These are phyloP conservation scores for Starmera amethionina DNA, from an alignment of 805 yeast genomes.

Conservation along the genomic window DNA sequence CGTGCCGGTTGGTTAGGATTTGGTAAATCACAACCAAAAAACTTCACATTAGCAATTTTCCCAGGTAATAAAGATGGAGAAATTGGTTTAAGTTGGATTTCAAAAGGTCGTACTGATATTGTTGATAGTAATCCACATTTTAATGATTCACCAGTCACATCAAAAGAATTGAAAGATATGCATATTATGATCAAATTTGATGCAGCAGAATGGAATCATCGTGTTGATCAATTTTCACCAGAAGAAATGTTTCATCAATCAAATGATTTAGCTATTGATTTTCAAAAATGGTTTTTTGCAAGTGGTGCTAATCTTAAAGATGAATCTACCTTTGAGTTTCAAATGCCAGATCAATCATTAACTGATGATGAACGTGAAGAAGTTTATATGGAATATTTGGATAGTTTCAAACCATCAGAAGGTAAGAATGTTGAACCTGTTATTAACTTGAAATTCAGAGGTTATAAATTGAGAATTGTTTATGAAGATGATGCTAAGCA, in stretches of 20 bases:
- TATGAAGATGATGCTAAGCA: too few species aligned
- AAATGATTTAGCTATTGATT: too few species aligned
- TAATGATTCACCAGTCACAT: background rate
- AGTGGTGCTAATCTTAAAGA: too few species aligned
- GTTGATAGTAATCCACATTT: background rate
- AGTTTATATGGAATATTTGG: too few species aligned
- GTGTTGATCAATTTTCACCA: slow-evolving; percentile 1
- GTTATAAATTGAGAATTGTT: too few species aligned
- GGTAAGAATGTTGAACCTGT: too few species aligned
- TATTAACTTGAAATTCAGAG: too few species aligned
- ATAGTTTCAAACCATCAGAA: too few species aligned
- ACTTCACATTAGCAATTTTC: slow-evolving; percentile 1
- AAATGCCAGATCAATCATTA: too few species aligned
- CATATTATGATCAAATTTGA: background rate
- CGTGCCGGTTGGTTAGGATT: background rate
- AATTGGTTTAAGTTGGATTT: slow-evolving; percentile 1
- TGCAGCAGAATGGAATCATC: background rate
- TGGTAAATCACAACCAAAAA: background rate
- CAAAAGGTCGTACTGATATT: slow-evolving; percentile 1
- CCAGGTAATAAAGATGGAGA: slow-evolving; percentile 1
- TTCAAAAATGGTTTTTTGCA: too few species aligned
- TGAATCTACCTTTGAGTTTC: too few species aligned
- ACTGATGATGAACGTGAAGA: too few species aligned
- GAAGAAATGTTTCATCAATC: background rate
- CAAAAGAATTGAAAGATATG: background rate